Base-by-base conservation (phyloP, 2,329 filamentous ascomycete species). In the Knoxdaviesia proteae region DNA sequence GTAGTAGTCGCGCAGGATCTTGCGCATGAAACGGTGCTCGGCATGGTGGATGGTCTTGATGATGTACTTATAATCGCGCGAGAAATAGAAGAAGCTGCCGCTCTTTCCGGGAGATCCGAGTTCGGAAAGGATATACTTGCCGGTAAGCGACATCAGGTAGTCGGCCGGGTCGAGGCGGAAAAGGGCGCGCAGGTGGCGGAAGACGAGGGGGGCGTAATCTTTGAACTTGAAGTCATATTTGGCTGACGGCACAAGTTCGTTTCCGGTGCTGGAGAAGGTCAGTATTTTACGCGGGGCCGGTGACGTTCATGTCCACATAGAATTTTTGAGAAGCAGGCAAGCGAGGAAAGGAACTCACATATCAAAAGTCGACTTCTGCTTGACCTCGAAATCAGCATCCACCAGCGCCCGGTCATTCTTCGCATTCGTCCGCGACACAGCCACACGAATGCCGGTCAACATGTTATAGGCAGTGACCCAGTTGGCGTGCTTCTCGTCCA, bases 201-300 rank as follows among this genome's bases (percentile, higher is more conserved):
- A 98, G 46, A 98, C 90, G 87, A 88, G 96, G 45, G 90, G 90
- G n/a, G 88, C 88, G 60, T 98, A 98, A 63, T 98, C 90, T 65
- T 98, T 98, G 70, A 98, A 98, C 61, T 98, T 98, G 76, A 98
- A 98, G 64, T 98, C 90, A 65, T 98, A 98, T 62, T 98, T 96
- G 51, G 90, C 87, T 47, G 88, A 94, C 29, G 90, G 90, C 5
- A 93, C 93, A 57, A 98, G 68, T 65, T 98, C 90, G 58, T 94
- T 94, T 49, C 90, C 90, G 49, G 87, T 92, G 56, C 82, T 87
- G 54, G 45, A 37, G n/a, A 42, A 36, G 44, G 10, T 7, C 32
- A 34, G 9, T 33, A 35, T 10, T 53, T 64, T 51, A 69, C 20
- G 20, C 20, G 3, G 20, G 20, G 20, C 20, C 20, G 20, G 20